Evolutionary conservation across 2,329 filamentous ascomycete genomes (phyloP), one percentile per base, ranked within the genome.

Genomic region (Cytospora piceae): DNA sequence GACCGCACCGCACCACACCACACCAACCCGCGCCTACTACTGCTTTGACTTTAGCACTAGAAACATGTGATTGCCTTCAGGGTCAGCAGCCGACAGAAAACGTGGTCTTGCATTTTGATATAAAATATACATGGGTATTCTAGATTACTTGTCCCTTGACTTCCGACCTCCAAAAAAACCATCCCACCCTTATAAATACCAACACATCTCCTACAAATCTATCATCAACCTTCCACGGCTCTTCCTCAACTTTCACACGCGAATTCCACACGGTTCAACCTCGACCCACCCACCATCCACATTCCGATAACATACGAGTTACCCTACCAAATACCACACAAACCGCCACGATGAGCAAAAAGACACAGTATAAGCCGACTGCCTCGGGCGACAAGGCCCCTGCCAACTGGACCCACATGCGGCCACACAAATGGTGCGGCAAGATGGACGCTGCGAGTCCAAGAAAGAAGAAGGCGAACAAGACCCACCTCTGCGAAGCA

Each of bases 311-410:
- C 27, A 29, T 29, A 29, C 27, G 27, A 29, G 5, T 3, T 29
- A 15, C 8, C 27, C 5, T 24, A 20, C 39, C 2, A 27, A 4
- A 37, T 2, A 29, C 1, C 11, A 15, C 11, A 7, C 12, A 3
- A 34, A 70, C 70, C n/a, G 27, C 34, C 15, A 31, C 14, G 31
- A 68, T 66, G 66, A 59, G 55, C 61, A 72, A 65, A 52, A 72
- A 72, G 61, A 71, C 74, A 5, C 71, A 72, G 54, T 72, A 74
- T 56, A 74, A 72, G 66, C 51, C 52, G 6, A 58, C 52, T 32
- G 31, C 51, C n/a, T 54, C 64, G 6, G 53, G 51, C 12, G 63
- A 63, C 55, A 53, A 63, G 56, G 24, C 52, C 0, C 66, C 66
- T 2, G 20, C 57, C 55, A 66, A 63, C 56, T 68, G 66, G 66